phyloP scores from a whole-genome alignment of 2,329 filamentous ascomycete species.

The Myotisia sp. region DNA sequence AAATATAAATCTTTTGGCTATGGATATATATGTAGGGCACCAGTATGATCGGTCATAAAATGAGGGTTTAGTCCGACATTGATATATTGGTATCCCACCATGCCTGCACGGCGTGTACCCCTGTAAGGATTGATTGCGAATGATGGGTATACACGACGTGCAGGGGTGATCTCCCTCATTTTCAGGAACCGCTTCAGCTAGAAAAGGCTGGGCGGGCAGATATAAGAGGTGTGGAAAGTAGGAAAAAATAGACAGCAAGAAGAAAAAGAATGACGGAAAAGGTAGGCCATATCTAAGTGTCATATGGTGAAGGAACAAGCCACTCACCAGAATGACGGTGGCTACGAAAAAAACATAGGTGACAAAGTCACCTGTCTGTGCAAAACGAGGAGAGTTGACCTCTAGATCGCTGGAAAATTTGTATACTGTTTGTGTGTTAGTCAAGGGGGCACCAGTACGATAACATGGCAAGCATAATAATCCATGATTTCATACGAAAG shows the following conservation, averaged over 20 bases:
- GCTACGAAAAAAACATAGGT: conserved; percentile 66
- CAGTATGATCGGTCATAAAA: conserved; percentile 48
- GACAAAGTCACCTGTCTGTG: conserved; percentile 61
- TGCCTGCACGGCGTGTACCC: conserved; percentile 53
- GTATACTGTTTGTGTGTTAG: conserved; percentile 43
- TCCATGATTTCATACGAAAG: conserved; percentile 39
- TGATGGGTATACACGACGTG: conserved; percentile 47
- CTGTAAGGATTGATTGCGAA: conserved; percentile 49
- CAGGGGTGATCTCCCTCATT: conserved; percentile 67
- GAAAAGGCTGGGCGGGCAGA: conserved; percentile 62
- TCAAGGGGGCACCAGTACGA: conserved; percentile 6
- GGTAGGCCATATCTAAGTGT: conserved; percentile 6
- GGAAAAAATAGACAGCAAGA: conserved; percentile 15
- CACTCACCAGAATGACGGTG: conserved; percentile 62
- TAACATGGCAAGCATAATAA: conserved; percentile 7
- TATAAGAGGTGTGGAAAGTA: conserved; percentile 44
- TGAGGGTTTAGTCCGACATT: conserved; percentile 42
- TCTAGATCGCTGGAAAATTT: conserved; percentile 65
- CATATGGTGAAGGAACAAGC: conserved; percentile 4
- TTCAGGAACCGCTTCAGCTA: conserved; percentile 74
- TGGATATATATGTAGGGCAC: conserved; percentile 45
- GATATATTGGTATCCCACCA: conserved; percentile 62
- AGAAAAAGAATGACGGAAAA: conserved; percentile 9
- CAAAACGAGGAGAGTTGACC: conserved; percentile 55
- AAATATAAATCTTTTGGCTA: too few species aligned